Evolutionary conservation across 1,139 yeast species (phyloP).

Genomic region (Hemisphaericaspora subhashii): DNA sequence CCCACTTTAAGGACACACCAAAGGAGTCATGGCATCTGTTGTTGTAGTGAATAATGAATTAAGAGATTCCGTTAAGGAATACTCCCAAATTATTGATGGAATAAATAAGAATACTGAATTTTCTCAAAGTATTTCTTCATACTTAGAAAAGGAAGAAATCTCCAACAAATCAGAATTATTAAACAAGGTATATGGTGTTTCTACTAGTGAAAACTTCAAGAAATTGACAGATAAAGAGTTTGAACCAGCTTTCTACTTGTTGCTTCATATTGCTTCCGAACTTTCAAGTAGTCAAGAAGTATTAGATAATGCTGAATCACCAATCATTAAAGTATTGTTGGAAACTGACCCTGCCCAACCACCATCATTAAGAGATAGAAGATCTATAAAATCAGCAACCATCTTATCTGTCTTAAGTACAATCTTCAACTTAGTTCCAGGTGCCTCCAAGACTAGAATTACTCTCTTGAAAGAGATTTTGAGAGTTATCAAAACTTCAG

Average conservation of each 20-base stretch:
- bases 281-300: constrained; percentile 27
- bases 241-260: constrained; percentile 47
- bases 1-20: too few species aligned
- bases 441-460: constrained; percentile 32
- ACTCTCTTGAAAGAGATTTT: constrained; percentile 35
- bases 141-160: constrained; percentile 26
- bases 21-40: constrained; percentile 39
- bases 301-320: constrained; percentile 27
- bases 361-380: constrained; percentile 49
- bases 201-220: constrained; percentile 27
- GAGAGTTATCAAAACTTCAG: constrained; percentile 30
- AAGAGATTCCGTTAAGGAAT: constrained; percentile 43
- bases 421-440: constrained; percentile 46
- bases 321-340: constrained; percentile 31
- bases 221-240: constrained; percentile 46
- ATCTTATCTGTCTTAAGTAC: constrained; percentile 44
- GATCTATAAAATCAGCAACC: constrained; percentile 44
- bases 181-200: constrained; percentile 26
- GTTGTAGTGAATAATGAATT: constrained; percentile 49
- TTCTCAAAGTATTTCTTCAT: constrained; percentile 28
- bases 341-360: constrained; percentile 38
- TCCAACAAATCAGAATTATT: constrained; percentile 31
- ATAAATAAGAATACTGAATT: constrained; percentile 28
- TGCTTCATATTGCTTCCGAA: constrained; percentile 36
- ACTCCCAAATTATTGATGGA: constrained; percentile 40